These are phyloP conservation scores for Candida wancherniae DNA, from an alignment of 805 yeast genomes.

Conservation along the genomic window DNA sequence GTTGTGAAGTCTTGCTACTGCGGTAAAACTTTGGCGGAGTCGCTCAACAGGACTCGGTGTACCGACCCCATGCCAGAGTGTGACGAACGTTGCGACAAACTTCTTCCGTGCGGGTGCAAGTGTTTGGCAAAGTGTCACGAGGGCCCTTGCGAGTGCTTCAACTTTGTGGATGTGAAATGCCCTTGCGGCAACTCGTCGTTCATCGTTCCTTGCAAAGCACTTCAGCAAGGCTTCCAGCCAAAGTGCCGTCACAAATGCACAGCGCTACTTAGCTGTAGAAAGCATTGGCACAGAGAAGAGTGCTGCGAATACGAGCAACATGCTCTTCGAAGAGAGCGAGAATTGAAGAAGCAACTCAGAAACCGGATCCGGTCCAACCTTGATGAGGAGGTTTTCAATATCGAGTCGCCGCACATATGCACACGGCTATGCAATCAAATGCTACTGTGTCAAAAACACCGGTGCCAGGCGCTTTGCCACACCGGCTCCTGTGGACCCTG, in stretches of 20 bases:
- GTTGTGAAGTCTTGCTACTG: conserved; percentile 68
- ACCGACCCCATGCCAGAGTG: conserved; percentile 80
- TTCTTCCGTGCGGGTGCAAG: conserved; percentile 63
- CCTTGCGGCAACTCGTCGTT: conserved; percentile 56
- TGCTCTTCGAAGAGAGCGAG: conserved; percentile 55
- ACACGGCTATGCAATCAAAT: conserved; percentile 57
- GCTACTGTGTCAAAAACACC: conserved; percentile 58
- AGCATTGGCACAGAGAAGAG: conserved; percentile 63
- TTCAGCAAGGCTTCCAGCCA: conserved; percentile 50
- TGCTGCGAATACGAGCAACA: conserved; percentile 69
- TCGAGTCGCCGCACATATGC: conserved; percentile 75
- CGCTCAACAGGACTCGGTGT: conserved; percentile 51
- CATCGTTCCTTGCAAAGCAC: conserved; percentile 58
- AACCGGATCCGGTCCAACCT: conserved; percentile 36
- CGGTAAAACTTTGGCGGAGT: conserved; percentile 54
- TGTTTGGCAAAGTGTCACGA: conserved; percentile 72
- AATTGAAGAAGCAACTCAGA: conserved; percentile 46
- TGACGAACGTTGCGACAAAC: conserved; percentile 56
- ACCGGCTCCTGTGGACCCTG: conserved; percentile 78
- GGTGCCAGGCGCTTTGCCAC: conserved; percentile 70
- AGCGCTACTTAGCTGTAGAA: conserved; percentile 70
- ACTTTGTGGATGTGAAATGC: conserved; percentile 50
- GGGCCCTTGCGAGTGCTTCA: conserved; percentile 69
- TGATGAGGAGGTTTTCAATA: conserved; percentile 49
- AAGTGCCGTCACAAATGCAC: conserved; percentile 68